phyloP scores from a whole-genome alignment of 139 green algal species.

The Haematococcus lacustris region DNA sequence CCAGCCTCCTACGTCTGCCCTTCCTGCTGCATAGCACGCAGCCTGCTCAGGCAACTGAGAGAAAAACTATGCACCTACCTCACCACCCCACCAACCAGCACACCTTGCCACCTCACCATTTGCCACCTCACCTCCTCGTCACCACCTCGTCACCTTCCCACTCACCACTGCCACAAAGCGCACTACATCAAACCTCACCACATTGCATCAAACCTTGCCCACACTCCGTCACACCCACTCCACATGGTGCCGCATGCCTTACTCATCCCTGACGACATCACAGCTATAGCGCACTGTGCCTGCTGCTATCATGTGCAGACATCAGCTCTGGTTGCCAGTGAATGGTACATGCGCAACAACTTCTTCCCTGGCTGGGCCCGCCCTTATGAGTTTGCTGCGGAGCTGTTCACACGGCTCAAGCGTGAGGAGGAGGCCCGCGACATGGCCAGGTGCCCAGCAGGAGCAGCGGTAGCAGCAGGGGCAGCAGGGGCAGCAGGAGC shows the following conservation, averaged over 20 bases:
- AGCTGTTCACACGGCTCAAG: conserved; percentile 41
- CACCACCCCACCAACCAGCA: no score
- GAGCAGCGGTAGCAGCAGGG: neutral
- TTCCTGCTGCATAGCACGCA: no score
- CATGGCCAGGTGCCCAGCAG: conserved; percentile 19
- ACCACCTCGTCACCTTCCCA: no score
- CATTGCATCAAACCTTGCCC: neutral
- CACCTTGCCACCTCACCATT: no score
- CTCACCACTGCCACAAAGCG: neutral
- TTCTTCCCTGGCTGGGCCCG: conserved; percentile 68
- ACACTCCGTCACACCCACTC: neutral
- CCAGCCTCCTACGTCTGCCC: no score
- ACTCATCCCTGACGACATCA: neutral
- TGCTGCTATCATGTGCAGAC: conserved; percentile 12
- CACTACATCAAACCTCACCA: neutral
- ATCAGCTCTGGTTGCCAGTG: conserved; percentile 58
- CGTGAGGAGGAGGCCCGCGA: conserved; percentile 57
- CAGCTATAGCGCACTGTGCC: neutral
- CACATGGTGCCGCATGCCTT: neutral
- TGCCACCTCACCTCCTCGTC: no score
- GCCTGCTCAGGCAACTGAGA: no score
- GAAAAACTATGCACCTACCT: no score
- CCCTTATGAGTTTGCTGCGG: conserved; percentile 64
- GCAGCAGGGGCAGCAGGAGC: no score
- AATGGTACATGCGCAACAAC: conserved; percentile 79